Evolutionary conservation across 2,329 filamentous ascomycete genomes (phyloP), one percentile per base, ranked within the genome.

Genomic region (Dactylonectria estremocensis): DNA sequence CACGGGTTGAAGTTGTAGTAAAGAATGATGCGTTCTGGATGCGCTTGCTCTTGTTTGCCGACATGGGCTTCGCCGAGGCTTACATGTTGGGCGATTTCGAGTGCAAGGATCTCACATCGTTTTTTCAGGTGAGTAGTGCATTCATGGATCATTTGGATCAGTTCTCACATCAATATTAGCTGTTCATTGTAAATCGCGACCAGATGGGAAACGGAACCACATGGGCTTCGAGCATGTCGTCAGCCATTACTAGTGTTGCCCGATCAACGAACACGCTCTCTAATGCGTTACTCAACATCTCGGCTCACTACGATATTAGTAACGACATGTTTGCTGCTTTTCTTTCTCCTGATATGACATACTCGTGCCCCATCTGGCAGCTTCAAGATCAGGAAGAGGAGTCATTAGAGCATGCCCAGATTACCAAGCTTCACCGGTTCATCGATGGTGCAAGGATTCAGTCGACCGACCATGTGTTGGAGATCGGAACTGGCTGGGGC

Each of bases 311-410:
- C 77, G 92, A 94, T 74, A 92, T 93, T 69, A 91, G 89, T 70
- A 94, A 94, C 75, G 89, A 90, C 65, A 92, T 93, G 90, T 93
- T 94, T 73, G 89, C 90, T 6, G 90, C 91, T 0, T 93, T 93
- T 71, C 83, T 93, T 31, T 92, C 90, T 0, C 84, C 88, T n/a
- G 92, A 93, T 75, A 93, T 94, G 91, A 93, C 91, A 4, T 93
- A 93, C 74, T 93, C 90, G 1, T 93, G 91, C 76, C 88, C 91
- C 3, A 89, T 93, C 56, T 92, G 91, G 91, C 49, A 64, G 24
- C 65, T 54, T 5, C 49, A 64, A 43, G 57, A 52, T 13, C 49
- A 53, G 24, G 31, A 81, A 84, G 50, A 82, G 80, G 91, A 93
- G 75, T 84, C 85, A 0, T 81, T 93, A 1, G 88, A 93, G 75